Conservation (phyloP, 306 rosid species). For the Cajanus cajan region DNA sequence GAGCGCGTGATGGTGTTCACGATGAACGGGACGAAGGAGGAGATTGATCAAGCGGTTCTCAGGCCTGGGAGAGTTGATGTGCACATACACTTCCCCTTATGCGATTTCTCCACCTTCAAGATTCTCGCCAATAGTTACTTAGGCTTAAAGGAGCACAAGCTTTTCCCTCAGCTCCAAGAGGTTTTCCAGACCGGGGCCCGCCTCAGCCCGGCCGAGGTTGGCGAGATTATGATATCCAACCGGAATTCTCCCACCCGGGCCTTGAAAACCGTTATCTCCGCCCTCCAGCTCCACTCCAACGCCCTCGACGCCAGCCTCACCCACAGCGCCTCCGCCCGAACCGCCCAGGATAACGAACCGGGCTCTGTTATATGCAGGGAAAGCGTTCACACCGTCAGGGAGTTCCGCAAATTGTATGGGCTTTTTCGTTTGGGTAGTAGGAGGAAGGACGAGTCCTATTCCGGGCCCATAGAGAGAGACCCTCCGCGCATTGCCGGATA, state of each 20-base stretch:
- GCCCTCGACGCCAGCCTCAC: constrained; percentile 18
- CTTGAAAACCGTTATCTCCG: constrained; percentile 72
- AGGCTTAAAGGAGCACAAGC: constrained; percentile 94
- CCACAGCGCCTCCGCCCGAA: constrained; percentile 55
- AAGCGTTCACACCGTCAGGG: constrained; percentile 64
- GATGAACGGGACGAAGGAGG: constrained; percentile 55
- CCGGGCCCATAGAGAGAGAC: constrained; percentile 45
- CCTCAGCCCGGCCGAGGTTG: constrained; percentile 77
- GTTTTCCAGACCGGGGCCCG: constrained; percentile 64
- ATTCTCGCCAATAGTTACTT: constrained; percentile 60
- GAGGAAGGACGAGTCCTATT: constrained; percentile 54
- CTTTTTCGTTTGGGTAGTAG: constrained; percentile 70
- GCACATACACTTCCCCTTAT: constrained; percentile 73
- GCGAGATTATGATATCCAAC: constrained; percentile 87
- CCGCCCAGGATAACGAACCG: constrained; percentile 39
- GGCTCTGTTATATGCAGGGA: constrained; percentile 50
- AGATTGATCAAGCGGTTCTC: constrained; percentile 58
- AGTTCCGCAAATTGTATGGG: constrained; percentile 79
- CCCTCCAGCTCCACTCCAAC: constrained; percentile 68
- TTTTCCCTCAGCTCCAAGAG: constrained; percentile 80
- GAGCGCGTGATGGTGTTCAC: constrained; percentile 88
- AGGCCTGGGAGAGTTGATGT: constrained; percentile 88
- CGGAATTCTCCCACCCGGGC: constrained; percentile 88
- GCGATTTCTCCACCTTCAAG: constrained; percentile 85
- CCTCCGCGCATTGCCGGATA: constrained; percentile 24